Conservation (phyloP, 2,329 filamentous ascomycete genomes). For the Arthrocladium fulminans region DNA sequence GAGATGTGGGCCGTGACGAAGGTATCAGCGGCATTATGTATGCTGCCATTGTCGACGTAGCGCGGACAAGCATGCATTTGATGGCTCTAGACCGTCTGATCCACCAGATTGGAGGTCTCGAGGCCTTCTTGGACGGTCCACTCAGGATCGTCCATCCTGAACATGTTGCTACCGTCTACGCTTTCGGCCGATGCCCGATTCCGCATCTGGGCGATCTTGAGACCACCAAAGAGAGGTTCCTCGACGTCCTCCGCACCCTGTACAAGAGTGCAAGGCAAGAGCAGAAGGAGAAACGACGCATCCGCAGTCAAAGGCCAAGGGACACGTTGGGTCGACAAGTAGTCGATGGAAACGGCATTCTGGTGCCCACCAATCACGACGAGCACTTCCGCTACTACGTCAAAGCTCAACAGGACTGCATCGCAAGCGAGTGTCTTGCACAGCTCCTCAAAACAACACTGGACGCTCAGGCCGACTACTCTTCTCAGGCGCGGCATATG, state of each 20-base stretch:
- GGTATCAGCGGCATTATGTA: constrained; percentile 8
- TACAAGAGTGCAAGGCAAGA: neutral
- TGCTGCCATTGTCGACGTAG: constrained; percentile 3
- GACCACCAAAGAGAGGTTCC: neutral
- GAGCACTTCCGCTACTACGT: constrained; percentile 9
- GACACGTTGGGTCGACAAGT: constrained; percentile 10
- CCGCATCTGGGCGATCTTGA: neutral
- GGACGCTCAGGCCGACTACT: neutral
- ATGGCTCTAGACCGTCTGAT: constrained; percentile 6
- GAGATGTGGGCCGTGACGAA: constrained; percentile 1
- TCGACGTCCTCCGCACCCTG: neutral
- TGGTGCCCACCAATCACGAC: constrained; percentile 4
- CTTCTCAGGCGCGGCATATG: constrained; percentile 6
- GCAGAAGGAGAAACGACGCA: constrained; percentile 3
- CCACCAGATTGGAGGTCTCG: constrained; percentile 6
- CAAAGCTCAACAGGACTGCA: constrained; percentile 8
- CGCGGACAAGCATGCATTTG: constrained; percentile 3
- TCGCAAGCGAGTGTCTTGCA: constrained; percentile 1
- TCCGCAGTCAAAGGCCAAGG: neutral
- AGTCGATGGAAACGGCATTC: constrained; percentile 12
- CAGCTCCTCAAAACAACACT: neutral
- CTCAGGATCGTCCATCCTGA: constrained; percentile 7
- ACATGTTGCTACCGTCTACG: constrained; percentile 6
- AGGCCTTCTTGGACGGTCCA: constrained; percentile 3
- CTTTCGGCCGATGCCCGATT: constrained; percentile 1